Evolutionary conservation across 768 basidiomycete genomes (phyloP).

Genomic region (Hericium coralloides): DNA sequence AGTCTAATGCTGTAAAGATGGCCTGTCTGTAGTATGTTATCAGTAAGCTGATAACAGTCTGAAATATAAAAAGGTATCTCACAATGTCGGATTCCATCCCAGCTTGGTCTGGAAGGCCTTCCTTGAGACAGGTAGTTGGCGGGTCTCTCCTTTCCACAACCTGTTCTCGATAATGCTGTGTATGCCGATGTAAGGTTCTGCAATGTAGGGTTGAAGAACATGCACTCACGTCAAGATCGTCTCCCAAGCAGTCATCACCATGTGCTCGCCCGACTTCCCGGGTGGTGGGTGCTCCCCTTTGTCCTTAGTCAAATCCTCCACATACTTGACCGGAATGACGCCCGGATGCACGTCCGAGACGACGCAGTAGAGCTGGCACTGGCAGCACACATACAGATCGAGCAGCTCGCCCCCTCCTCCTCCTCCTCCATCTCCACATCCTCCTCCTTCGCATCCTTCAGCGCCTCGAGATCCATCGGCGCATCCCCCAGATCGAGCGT

Average conservation of each 20-base stretch:
- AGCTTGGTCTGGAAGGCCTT: conserved; percentile 51
- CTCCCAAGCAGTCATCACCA: conserved; percentile 51
- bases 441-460: conserved; percentile 15
- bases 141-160: conserved; percentile 61
- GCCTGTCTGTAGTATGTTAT: conserved; percentile 21
- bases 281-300: conserved; percentile 48
- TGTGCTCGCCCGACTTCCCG: conserved; percentile 45
- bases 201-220: conserved; percentile 1
- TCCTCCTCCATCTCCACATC: conserved; percentile 28
- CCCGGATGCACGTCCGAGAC: conserved; percentile 66
- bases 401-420: conserved; percentile 50
- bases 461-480: conserved; percentile 2
- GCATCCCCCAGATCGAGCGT: conserved; percentile 18
- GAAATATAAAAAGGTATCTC: conserved; percentile 17
- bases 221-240: conserved; percentile 54
- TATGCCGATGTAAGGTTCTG: conserved; percentile 1
- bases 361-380: conserved; percentile 69
- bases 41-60: neutral
- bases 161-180: conserved; percentile 66
- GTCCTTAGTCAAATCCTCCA: conserved; percentile 58
- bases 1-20: conserved; percentile 36
- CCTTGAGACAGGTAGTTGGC: conserved; percentile 45
- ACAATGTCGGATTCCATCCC: conserved; percentile 59
- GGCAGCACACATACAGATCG: conserved; percentile 79
- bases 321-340: conserved; percentile 51